Base-by-base conservation (phyloP, 305 asterid species). In the Fraxinus dipetala region DNA sequence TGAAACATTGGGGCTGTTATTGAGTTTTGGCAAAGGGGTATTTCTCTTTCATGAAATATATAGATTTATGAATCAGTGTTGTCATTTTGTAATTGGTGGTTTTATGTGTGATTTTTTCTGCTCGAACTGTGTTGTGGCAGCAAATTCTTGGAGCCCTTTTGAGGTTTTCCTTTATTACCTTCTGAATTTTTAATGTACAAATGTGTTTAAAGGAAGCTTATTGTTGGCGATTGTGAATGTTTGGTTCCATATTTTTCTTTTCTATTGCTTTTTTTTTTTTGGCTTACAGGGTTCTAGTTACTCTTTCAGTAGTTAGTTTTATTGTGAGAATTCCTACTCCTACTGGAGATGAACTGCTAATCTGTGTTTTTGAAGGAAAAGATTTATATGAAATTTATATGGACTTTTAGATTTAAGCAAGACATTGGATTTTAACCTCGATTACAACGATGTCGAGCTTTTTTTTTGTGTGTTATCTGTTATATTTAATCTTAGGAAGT, bases 171-270 rank as follows among this genome's bases (percentile, higher is more conserved):
- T 74, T 61, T 79, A 54, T 83, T 72, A 36, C 75, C 56, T 75
- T 76, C 51, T 76, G 65, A 82, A 51, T 51, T 40, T 76, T 85
- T 56, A 31, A 51, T 76, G 82, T 24, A 56, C 48, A 75, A 24
- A 18, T 48, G 22, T 36, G 61, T 28, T 81, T 38, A 11, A 70
- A 10, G 14, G 1, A 70, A 31, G 22, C 48, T 51, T 7, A 11
- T 31, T 79, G 40, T 7, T 65, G 72, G 70, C 6, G 61, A 9
- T 22, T 28, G 16, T 70, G 77, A 48, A 40, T 43, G 69, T 11
- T 40, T 65, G 65, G 32, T 28, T 28, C 13, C n/a, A 65, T 4
- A 61, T 2, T 16, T 78, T 78, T 2, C 59, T 59, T 11, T 28
- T 35, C 14, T 18, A n/a, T 32, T 48, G 78, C 20, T n/a, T 32